Conservation (phyloP, 257 asterid genomes). For the Perilla frutescens region DNA sequence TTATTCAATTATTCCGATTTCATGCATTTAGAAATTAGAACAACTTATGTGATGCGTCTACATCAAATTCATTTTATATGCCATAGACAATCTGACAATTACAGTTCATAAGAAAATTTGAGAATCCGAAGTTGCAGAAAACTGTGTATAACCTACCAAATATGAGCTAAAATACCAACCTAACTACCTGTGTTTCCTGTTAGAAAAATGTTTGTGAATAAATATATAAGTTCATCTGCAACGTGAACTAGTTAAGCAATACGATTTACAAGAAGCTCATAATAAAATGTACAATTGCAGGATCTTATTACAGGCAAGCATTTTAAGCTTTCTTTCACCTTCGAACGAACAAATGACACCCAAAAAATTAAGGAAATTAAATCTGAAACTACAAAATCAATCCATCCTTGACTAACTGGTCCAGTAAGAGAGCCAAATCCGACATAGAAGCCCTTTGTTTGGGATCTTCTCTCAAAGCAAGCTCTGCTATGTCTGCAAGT, state of each 20-base stretch:
- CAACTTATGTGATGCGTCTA: too few relatives aligned
- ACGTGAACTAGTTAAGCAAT: constrained; percentile 21
- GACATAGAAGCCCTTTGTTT: constrained; percentile 61
- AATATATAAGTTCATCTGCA: too few relatives aligned
- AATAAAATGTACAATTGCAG: constrained; percentile 73
- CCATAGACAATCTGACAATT: too few relatives aligned
- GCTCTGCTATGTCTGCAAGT: constrained; percentile 86
- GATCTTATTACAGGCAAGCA: constrained; percentile 49
- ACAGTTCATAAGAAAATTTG: too few relatives aligned
- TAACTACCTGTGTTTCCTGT: too few relatives aligned
- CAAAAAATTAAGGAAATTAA: constrained; percentile 27
- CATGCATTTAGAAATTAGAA: too few relatives aligned
- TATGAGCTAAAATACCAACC: too few relatives aligned
- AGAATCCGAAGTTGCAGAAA: too few relatives aligned
- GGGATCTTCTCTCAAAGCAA: constrained; percentile 73
- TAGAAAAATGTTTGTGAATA: too few relatives aligned
- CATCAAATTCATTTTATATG: too few relatives aligned
- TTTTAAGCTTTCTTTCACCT: constrained; percentile 37
- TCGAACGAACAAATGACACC: constrained; percentile 39
- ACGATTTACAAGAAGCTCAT: constrained; percentile 59
- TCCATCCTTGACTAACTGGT: constrained; percentile 76
- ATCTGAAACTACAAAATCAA: constrained; percentile 56
- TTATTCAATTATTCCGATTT: neutral
- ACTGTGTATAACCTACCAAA: too few relatives aligned
- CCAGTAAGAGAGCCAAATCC: constrained; percentile 67